phyloP scores from a whole-genome alignment of 345 rosid species.

The Ceriops decandra region DNA sequence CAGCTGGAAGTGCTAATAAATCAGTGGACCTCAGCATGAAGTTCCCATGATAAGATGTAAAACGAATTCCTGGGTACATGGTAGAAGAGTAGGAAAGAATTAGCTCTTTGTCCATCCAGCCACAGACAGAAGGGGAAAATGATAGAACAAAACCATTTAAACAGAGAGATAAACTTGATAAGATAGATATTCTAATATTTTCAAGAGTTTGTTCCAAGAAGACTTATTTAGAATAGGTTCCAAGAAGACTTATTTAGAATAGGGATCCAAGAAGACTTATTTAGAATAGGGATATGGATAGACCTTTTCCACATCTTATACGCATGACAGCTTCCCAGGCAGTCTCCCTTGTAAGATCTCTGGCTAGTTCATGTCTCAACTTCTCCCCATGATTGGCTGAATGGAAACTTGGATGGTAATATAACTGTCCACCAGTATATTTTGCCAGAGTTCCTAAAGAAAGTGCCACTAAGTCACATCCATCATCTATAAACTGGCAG shows the following conservation, averaged over 20 bases:
- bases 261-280: neutral
- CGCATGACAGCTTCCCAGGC: slow-evolving; percentile 99
- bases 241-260: too few species aligned
- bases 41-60: slow-evolving; percentile 92
- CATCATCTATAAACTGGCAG: neutral
- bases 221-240: neutral
- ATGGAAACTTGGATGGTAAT: slow-evolving; percentile 84
- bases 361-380: slow-evolving; percentile 77
- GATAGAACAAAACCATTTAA: neutral
- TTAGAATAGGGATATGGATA: neutral
- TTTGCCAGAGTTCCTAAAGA: slow-evolving; percentile 80
- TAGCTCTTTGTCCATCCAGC: slow-evolving; percentile 3
- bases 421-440: slow-evolving; percentile 97
- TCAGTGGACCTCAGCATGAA: slow-evolving; percentile 98
- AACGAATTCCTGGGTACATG: slow-evolving; percentile 68
- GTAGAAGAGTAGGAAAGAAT: neutral
- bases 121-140: neutral
- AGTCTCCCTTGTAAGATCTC: slow-evolving; percentile 98
- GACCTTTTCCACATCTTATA: slow-evolving; percentile 99
- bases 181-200: neutral
- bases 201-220: neutral
- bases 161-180: neutral
- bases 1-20: slow-evolving; percentile 92
- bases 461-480: neutral
- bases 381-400: slow-evolving; percentile 70